Evolutionary conservation across 2,329 filamentous ascomycete genomes (phyloP), one percentile per base, ranked within the genome.

Genomic region (Podosphaera fusca): DNA sequence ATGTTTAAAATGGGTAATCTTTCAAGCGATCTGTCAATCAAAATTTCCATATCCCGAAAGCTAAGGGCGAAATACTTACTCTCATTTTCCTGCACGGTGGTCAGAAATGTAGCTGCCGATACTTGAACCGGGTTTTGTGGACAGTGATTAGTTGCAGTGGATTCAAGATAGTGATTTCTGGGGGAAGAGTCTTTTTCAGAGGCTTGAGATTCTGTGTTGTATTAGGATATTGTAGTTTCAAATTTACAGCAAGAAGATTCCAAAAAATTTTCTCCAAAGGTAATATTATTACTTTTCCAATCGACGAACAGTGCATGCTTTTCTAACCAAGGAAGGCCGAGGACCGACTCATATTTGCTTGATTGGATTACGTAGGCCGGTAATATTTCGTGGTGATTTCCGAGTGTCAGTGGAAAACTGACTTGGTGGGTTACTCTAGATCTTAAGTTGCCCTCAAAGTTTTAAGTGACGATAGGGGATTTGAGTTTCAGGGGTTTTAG

Each of bases 271-370:
- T 42, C 38, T 42, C 38, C 38, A 42, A 42, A 42, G n/a, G 38
- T 42, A 9, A 42, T 42, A 42, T 8, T 42, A 42, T 42, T 42
- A 21, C 21, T 21, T 21, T 21, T 21, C 21, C 21, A 21, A 21
- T 21, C 21, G 21, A 21, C 21, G 21, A 21, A 21, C 21, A 21
- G 60, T 68, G 68, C 4, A 67, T 81, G 21, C 67, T 77, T 3
- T 64, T 72, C 12, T 85, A 92, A 65, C 85, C 85, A 6, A 21
- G 21, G 21, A 21, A 21, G 21, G 21, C 21, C 21, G 21, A 21
- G 21, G 21, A 21, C 21, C 21, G 21, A 21, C 21, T 21, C 21
- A 21, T 21, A 21, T 21, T 21, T 21, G 21, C 21, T 21, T 21
- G 21, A 21, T 21, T 1, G 21, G 21, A 21, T 21, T 21, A 21